Conservation (phyloP, 805 yeast species). For the Maudiozyma turicensis region DNA sequence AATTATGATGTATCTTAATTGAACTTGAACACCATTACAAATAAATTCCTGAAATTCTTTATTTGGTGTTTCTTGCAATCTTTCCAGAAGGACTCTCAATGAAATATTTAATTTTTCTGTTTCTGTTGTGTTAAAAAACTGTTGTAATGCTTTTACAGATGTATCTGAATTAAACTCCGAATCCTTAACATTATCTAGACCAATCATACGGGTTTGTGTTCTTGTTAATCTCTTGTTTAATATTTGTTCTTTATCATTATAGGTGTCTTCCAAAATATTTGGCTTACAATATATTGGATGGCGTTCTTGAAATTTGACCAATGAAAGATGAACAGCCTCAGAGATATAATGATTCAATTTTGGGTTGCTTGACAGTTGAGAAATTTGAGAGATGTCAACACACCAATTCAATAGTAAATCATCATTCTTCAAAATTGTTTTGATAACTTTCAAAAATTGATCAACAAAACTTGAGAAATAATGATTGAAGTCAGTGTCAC, state of each 20-base stretch:
- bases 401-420: conserved; percentile 26
- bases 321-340: conserved; percentile 17
- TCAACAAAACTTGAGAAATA: conserved; percentile 33
- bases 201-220: conserved; percentile 22
- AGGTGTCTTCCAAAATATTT: conserved; percentile 6
- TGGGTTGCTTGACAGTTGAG: conserved; percentile 22
- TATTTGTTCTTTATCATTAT: conserved; percentile 6
- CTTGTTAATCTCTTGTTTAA: conserved; percentile 22
- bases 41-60: conserved; percentile 47
- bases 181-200: conserved; percentile 18
- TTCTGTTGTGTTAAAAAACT: conserved; percentile 55
- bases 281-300: conserved; percentile 15
- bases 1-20: conserved; percentile 56
- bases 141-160: conserved; percentile 37
- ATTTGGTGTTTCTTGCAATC: conserved; percentile 30
- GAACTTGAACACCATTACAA: conserved; percentile 75
- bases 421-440: conserved; percentile 19
- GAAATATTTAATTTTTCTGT: conserved; percentile 51
- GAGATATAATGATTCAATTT: conserved; percentile 20
- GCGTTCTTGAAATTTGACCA: conserved; percentile 22
- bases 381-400: conserved; percentile 23
- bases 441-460: conserved; percentile 21
- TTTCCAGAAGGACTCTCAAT: conserved; percentile 42
- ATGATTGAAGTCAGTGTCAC: conserved; percentile 49
- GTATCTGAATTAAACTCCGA: conserved; percentile 25